These are phyloP conservation scores for Gastrodia elata DNA, from an alignment of 106 monocot species.

Conservation along the genomic window DNA sequence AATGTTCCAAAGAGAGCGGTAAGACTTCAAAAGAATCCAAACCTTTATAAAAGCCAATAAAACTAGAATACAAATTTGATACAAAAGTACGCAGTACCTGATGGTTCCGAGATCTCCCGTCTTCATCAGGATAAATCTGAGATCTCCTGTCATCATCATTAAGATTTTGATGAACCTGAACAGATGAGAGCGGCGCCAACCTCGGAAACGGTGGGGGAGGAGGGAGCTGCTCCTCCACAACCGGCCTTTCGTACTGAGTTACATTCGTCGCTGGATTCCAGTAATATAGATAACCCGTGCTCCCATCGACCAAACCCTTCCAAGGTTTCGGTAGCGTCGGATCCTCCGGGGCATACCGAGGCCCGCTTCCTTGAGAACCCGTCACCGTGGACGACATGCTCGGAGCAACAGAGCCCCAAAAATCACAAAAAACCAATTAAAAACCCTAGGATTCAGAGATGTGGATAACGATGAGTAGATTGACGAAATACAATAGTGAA, in stretches of 20 bases:
- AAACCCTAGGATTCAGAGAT: not conserved
- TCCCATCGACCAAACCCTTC: constrained; percentile 56
- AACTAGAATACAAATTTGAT: not conserved
- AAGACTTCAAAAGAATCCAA: not conserved
- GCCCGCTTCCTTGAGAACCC: constrained; percentile 14
- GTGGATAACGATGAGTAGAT: not conserved
- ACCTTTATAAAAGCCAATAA: not conserved
- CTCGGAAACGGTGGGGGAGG: constrained; percentile 17
- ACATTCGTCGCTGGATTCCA: constrained; percentile 66
- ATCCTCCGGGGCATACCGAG: constrained; percentile 65
- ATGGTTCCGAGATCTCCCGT: constrained; percentile 12
- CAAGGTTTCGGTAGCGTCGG: constrained; percentile 61
- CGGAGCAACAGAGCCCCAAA: not conserved
- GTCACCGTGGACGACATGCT: constrained; percentile 10
- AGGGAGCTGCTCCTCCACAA: constrained; percentile 9
- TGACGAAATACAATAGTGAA: not conserved
- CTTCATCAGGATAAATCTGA: constrained; percentile 13
- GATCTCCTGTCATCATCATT: constrained; percentile 15
- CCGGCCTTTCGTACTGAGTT: constrained; percentile 65
- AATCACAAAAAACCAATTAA: not conserved
- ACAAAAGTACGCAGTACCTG: constrained; percentile 8
- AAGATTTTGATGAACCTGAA: constrained; percentile 12
- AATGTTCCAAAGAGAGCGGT: too few relatives aligned
- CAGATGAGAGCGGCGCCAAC: constrained; percentile 13
- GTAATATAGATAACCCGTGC: constrained; percentile 59